phyloP scores from a whole-genome alignment of 257 asterid species.

The Paraleonurus japonicus region DNA sequence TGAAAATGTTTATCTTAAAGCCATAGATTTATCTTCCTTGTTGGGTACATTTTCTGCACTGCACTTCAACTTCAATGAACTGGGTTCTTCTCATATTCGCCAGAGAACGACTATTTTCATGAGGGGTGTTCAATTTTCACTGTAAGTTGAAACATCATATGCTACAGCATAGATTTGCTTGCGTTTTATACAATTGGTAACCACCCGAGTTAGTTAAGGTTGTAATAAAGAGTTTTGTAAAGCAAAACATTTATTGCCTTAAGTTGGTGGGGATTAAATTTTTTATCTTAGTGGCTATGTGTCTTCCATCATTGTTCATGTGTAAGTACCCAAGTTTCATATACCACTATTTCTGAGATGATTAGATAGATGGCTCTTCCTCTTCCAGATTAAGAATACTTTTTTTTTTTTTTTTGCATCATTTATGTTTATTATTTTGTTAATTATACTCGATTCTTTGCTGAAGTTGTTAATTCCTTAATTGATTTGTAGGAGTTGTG shows the following conservation, averaged over 20 bases:
- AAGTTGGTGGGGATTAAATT: slow-evolving; percentile 24
- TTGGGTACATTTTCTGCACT: slow-evolving; percentile 18
- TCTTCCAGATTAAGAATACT: not conserved
- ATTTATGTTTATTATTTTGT: not conserved
- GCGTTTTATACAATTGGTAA: not conserved
- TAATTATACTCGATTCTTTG: slow-evolving; percentile 3
- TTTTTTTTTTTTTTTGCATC: slow-evolving; percentile 3
- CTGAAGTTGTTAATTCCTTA: not conserved
- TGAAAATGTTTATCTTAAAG: slow-evolving; percentile 34
- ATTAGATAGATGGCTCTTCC: not conserved
- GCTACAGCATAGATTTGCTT: not conserved
- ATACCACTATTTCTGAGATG: not conserved
- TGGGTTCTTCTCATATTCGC: slow-evolving; percentile 22
- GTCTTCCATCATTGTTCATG: not conserved
- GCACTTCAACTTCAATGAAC: slow-evolving; percentile 6
- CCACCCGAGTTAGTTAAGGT: slow-evolving; percentile 28
- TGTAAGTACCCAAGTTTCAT: not conserved
- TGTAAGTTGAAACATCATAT: slow-evolving; percentile 10
- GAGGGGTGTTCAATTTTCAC: not conserved
- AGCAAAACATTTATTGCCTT: slow-evolving; percentile 17
- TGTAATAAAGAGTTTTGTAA: slow-evolving; percentile 17
- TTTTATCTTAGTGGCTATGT: not conserved
- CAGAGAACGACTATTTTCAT: slow-evolving; percentile 13
- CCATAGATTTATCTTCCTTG: slow-evolving; percentile 34
- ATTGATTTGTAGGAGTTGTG: slow-evolving; percentile 29